Percentiles rank a stretch among this genome's conserved stretches.
phyloP scores from a whole-genome alignment of 129 eudicot genomes.

The Smallanthus sonchifolius region DNA sequence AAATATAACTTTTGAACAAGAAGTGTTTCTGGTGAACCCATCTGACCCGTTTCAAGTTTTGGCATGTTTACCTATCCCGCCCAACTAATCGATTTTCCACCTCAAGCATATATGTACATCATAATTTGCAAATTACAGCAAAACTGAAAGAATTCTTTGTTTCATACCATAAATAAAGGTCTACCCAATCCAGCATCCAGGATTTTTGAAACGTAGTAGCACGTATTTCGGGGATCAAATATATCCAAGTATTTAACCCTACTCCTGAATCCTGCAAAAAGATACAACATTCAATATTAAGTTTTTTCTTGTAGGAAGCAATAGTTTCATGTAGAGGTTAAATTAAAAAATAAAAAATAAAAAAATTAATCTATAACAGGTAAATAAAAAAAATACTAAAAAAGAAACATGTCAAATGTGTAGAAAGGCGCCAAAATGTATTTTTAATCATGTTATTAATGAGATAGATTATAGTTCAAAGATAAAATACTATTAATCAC shows the following conservation, averaged over 20 bases:
- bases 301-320: neutral
- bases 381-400: neutral
- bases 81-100: neutral
- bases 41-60: neutral
- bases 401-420: neutral
- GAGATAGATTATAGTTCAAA: neutral
- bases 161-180: slow-evolving; percentile 80
- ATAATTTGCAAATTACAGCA: neutral
- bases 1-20: neutral
- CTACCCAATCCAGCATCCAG: slow-evolving; percentile 72
- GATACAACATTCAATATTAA: neutral
- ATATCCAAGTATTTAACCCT: slow-evolving; percentile 73
- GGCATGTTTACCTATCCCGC: neutral
- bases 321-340: neutral
- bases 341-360: too few species aligned
- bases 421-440: neutral
- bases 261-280: slow-evolving; percentile 75
- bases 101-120: neutral
- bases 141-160: too few species aligned
- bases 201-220: slow-evolving; percentile 78
- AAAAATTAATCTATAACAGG: neutral
- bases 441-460: neutral
- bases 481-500: neutral
- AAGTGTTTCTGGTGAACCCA: neutral
- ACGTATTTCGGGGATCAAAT: slow-evolving; percentile 56